Evolutionary conservation across 2,329 filamentous ascomycete species (phyloP), one percentile per base, ranked within the genome.

Genomic region (Conoideocrella luteorostrata): DNA sequence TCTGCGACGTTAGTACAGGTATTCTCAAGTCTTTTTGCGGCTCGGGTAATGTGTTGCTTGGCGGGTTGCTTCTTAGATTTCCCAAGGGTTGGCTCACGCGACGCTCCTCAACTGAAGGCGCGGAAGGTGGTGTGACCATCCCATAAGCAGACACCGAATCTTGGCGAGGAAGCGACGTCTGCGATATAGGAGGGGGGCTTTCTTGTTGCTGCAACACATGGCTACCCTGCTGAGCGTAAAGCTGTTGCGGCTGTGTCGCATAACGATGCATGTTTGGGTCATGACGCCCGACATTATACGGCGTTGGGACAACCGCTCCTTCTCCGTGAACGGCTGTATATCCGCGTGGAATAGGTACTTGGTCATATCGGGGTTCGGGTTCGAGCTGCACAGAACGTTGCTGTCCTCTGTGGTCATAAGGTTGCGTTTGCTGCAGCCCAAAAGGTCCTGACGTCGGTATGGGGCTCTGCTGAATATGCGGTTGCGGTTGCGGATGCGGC

Each of bases 251-350:
- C 7, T 32, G 42, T n/a, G 46, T 29, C 17, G 36, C 10, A 11
- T 22, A 21, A 12, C 26, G 45, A n/a, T n/a, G n/a, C n/a, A n/a
- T n/a, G n/a, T n/a, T n/a, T n/a, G n/a, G n/a, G n/a, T n/a, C n/a
- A n/a, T n/a, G n/a, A 10, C 45, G 43, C 7, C 52, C 53, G 10
- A 55, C 29, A 32, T 55, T 51, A 39, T 64, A 62, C 12, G 55
- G 54, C 2, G 59, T 52, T 2, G 56, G 59, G 3, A 51, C 57
- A n/a, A 54, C 39, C 11, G 45, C 51, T 17, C 61, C 64, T 38
- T 67, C 65, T 22, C 61, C 64, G 37, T 65, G 62, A 4, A 67
- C 65, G 12, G 61, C 50, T 6, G 49, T 45, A 35, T 70, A 69
- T 11, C 59, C 56, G 21, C 47, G 51, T 1, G 67, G 66, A 28